Base-by-base conservation (phyloP, 2,329 filamentous ascomycete species). In the Podosphaera fusca region DNA sequence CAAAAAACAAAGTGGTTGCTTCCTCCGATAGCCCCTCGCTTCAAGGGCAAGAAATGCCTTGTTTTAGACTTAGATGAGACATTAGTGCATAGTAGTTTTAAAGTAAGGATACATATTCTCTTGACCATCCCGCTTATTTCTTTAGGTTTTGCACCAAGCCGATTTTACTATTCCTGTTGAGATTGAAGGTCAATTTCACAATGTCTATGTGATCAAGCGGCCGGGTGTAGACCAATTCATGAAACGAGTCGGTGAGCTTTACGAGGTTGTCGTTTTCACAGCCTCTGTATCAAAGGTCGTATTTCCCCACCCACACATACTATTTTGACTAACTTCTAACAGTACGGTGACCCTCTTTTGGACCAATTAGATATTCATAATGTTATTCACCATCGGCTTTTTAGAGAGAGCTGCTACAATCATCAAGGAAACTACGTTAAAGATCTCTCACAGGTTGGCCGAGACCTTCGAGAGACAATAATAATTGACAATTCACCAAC, bases 381-480 rank as follows among this genome's bases (percentile, higher is more conserved):
- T 63, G 92, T 96, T 49, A 85, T 98, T 12, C 92, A 98, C 68
- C 92, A 98, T 70, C 78, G 92, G 55, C 75, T 98, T 33, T 98
- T 98, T 80, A 82, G 92, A 59, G 92, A 98, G 72, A 96, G 90
- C 70, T 98, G 92, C 72, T 96, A 95, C 72, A 98, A 98, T 69
- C 92, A 98, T 69, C 92, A 96, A 73, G 92, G 92, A 64, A 98
- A 98, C 70, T 98, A 98, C 64, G 92, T 98, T 69, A 98, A 98
- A 78, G 92, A 98, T 69, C 79, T 98, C 57, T 96, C 92, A 52
- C 92, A 96, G 75, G 84, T 98, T 58, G 92, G 92, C 55, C 84
- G 92, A 62, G 89, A 96, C 69, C 79, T 98, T 58, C 87, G 87
- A 70, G 90, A 98, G 68, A 98, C 90, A 29, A 98, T 98, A 68